Percentiles rank a stretch among this genome's conserved stretches.
These are phyloP conservation scores for Diaporthe ilicicola DNA, from an alignment of 2,329 filamentous ascomycete species.

Conservation along the genomic window DNA sequence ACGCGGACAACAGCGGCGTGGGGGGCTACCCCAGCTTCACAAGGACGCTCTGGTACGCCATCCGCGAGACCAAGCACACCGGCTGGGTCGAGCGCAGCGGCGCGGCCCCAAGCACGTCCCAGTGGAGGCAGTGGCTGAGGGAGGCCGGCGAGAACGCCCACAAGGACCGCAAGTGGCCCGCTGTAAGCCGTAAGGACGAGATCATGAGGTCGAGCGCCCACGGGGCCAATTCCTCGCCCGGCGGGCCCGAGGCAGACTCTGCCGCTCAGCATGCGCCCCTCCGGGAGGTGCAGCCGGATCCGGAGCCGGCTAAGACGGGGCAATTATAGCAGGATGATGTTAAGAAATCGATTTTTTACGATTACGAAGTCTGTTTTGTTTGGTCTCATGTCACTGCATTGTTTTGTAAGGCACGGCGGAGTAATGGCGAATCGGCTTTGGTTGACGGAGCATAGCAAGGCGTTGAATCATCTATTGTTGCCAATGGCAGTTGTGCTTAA, in stretches of 20 bases:
- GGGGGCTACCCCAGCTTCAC: slow-evolving; percentile 61
- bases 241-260: slow-evolving; percentile 18
- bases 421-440: neutral
- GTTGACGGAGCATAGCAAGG: neutral
- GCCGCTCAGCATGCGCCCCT: slow-evolving; percentile 32
- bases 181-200: slow-evolving; percentile 58
- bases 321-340: neutral
- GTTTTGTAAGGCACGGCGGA: neutral
- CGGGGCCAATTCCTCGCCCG: slow-evolving; percentile 18
- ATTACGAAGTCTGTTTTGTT: neutral
- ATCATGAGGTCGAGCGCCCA: slow-evolving; percentile 51
- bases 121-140: slow-evolving; percentile 63
- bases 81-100: slow-evolving; percentile 62
- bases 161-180: slow-evolving; percentile 49
- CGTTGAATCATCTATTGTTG: slow-evolving; percentile 8
- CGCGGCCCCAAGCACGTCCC: slow-evolving; percentile 58
- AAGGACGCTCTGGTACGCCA: slow-evolving; percentile 66
- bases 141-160: slow-evolving; percentile 54
- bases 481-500: neutral
- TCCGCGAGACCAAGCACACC: slow-evolving; percentile 59
- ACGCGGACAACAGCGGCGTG: slow-evolving; percentile 37
- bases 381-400: neutral
- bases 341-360: neutral
- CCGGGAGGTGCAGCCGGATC: slow-evolving; percentile 25
- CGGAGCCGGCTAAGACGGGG: neutral